These are phyloP conservation scores for Oryza rufipogon DNA, from an alignment of 176 grass and related monocot genomes.

Conservation along the genomic window DNA sequence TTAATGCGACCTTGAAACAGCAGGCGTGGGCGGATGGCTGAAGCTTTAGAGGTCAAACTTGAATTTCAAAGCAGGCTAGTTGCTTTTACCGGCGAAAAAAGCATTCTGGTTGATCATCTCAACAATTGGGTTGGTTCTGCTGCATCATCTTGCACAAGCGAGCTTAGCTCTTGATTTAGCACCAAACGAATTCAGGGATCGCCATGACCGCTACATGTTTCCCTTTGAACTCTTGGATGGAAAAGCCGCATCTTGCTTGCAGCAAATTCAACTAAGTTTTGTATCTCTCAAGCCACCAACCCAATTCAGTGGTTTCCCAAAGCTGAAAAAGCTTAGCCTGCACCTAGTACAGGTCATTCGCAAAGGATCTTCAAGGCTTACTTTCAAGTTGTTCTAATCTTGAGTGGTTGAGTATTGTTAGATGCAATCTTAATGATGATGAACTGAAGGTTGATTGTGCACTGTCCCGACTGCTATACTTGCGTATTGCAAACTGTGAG, in stretches of 20 bases:
- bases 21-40: neutral
- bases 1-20: conserved; percentile 25
- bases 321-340: conserved; percentile 20
- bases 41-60: conserved; percentile 24
- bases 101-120: conserved; percentile 15
- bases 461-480: conserved; percentile 5
- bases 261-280: conserved; percentile 30
- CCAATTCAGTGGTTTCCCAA: conserved; percentile 29
- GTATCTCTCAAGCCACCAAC: conserved; percentile 13
- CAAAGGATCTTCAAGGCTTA: neutral
- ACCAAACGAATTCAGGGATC: neutral
- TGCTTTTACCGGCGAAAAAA: neutral
- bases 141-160: neutral
- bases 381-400: conserved; percentile 1
- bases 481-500: neutral
- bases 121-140: conserved; percentile 36
- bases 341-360: neutral
- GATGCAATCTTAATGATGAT: neutral
- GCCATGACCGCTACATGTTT: neutral
- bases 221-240: conserved; percentile 13
- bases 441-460: neutral
- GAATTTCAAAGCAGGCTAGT: neutral
- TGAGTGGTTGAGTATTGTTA: conserved; percentile 9
- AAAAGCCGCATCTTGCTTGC: neutral
- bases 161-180: conserved; percentile 34